Conservation (phyloP, 352 stramenopile genomes). For the Phytophthora cactorum region DNA sequence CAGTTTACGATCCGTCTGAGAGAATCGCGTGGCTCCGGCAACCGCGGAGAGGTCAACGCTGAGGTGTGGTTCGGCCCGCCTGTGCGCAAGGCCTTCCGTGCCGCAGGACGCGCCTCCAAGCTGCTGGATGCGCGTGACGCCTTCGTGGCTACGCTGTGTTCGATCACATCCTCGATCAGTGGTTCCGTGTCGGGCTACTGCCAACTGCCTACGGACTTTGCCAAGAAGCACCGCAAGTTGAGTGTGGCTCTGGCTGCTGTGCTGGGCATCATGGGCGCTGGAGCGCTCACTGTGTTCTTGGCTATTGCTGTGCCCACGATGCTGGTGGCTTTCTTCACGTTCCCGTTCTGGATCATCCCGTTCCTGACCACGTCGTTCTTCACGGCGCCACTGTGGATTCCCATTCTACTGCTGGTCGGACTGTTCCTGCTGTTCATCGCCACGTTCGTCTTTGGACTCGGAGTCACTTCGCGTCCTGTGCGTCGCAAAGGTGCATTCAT, state of each 20-base stretch:
- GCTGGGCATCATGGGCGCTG: constrained; percentile 57
- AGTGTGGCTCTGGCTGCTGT: constrained; percentile 64
- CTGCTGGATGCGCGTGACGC: constrained; percentile 78
- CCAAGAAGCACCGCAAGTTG: constrained; percentile 81
- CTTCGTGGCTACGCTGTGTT: constrained; percentile 60
- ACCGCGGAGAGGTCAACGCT: constrained; percentile 65
- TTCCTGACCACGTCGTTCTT: constrained; percentile 81
- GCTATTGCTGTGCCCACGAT: constrained; percentile 74
- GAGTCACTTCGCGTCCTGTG: constrained; percentile 76
- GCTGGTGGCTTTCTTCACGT: constrained; percentile 75
- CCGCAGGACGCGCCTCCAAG: constrained; percentile 69
- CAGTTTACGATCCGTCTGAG: constrained; percentile 62
- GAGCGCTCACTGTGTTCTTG: constrained; percentile 63
- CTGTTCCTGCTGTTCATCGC: constrained; percentile 70
- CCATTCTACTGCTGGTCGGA: constrained; percentile 65
- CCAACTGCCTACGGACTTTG: constrained; percentile 61
- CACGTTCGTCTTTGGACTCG: constrained; percentile 78
- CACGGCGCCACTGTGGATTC: constrained; percentile 81
- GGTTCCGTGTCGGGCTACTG: constrained; percentile 51
- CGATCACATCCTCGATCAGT: constrained; percentile 40
- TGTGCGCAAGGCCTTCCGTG: constrained; percentile 81
- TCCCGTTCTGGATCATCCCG: constrained; percentile 87
- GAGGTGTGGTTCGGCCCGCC: constrained; percentile 82
- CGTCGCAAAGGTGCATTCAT: constrained; percentile 79
- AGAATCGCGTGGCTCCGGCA: constrained; percentile 44